Percentiles rank a stretch among this genome's conserved stretches.
These are phyloP conservation scores for Hypoxylon subgilvum DNA, from an alignment of 495 filamentous ascomycete species.

Conservation along the genomic window DNA sequence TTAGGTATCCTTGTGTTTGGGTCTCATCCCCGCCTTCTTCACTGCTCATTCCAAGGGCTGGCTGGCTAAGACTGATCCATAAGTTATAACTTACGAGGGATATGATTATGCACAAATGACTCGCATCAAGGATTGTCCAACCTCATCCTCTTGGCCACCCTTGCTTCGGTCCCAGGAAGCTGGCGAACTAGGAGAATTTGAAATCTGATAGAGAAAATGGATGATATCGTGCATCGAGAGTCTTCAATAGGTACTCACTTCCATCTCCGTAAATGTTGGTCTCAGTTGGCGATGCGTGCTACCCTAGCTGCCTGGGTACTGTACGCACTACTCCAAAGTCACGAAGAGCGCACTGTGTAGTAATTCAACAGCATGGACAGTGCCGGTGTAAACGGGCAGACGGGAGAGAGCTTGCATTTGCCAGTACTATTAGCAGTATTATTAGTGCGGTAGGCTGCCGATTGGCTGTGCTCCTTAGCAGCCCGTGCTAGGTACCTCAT, in stretches of 20 bases:
- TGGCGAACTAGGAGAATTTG: constrained; percentile 13
- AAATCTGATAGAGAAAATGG: constrained; percentile 12
- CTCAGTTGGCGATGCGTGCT: no score
- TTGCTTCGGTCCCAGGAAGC: constrained; percentile 25
- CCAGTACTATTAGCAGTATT: no score
- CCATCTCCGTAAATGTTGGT: neutral
- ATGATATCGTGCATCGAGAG: constrained; percentile 11
- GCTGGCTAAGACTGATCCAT: constrained; percentile 8
- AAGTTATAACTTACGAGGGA: neutral
- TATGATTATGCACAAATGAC: constrained; percentile 20
- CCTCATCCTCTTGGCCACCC: constrained; percentile 7
- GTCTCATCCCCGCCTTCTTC: constrained; percentile 5
- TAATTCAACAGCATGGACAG: neutral
- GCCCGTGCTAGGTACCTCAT: no score
- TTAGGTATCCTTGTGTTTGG: no score
- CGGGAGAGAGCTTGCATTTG: no score
- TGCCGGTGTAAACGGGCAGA: no score
- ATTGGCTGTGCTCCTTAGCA: constrained; percentile 8
- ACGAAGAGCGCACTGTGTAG: neutral
- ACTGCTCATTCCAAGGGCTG: constrained; percentile 16
- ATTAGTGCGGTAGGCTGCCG: constrained; percentile 18
- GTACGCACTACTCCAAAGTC: no score
- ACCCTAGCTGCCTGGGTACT: no score
- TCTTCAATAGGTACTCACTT: neutral
- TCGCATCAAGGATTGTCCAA: constrained; percentile 16